Conservation (phyloP, 495 filamentous ascomycete genomes). For the Talaromyces thailandensis region DNA sequence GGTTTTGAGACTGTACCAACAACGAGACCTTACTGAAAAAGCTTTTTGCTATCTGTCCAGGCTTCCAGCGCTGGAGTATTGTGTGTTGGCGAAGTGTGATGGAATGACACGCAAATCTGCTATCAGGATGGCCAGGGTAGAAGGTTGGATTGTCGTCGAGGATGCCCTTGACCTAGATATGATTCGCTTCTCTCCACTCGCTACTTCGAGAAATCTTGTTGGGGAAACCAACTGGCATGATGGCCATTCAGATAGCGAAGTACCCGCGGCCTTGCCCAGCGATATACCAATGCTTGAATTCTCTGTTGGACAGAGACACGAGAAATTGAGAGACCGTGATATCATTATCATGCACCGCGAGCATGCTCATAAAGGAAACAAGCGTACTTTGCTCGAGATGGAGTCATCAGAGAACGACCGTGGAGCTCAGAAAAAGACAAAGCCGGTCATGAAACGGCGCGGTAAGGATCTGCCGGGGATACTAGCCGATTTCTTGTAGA, state of each 20-base stretch:
- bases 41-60: conserved; percentile 16
- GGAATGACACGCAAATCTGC: not conserved
- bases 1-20: conserved; percentile 22
- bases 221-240: not conserved
- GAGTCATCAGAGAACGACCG: not conserved
- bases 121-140: not conserved
- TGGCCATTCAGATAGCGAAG: not conserved
- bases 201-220: not conserved
- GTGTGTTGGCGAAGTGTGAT: conserved; percentile 20
- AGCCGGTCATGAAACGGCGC: conserved; percentile 4
- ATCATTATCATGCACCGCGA: not conserved
- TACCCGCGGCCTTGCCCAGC: not conserved
- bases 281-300: conserved; percentile 16
- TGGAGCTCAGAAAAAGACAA: not conserved
- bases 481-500: conserved; percentile 3
- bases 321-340: not conserved
- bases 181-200: not conserved
- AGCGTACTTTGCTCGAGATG: not conserved
- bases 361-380: not conserved
- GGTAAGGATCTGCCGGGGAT: conserved; percentile 7
- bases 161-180: not conserved
- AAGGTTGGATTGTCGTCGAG: not conserved
- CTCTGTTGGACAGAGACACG: conserved; percentile 10
- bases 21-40: conserved; percentile 15
- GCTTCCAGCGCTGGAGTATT: conserved; percentile 21